Base-by-base conservation (phyloP, 345 rosid species). In the Brassica incana region DNA sequence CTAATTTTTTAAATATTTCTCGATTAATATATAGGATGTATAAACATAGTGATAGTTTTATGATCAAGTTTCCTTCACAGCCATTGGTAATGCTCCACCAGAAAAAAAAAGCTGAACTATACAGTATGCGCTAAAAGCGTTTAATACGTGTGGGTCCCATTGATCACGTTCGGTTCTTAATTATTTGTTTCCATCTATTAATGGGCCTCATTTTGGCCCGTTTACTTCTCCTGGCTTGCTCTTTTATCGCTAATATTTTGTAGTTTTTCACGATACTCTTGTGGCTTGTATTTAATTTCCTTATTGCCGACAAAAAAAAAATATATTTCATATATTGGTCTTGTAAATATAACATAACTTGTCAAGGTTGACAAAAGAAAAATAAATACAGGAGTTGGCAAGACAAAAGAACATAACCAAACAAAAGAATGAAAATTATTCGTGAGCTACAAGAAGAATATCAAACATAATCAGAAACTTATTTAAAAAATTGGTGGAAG, bases 181-280 rank as follows among this genome's bases (percentile, higher is more conserved):
- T 32, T 40, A 45, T 71, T 77, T 77, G 80, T 71, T 27, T 71
- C 7, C 77, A 72, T 72, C 77, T 58, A 0, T 6, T 38, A 73
- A 79, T 67, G 74, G 82, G 78, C 78, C 74, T 79, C 23, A 2
- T 18, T 67, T 45, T 67, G 70, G 70, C 82, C 74, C 73, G 63
- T 73, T 73, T 78, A 15, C 27, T 32, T 62, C 74, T 73, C 35
- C 74, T 67, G 29, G 65, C 25, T 58, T 73, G 8, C 5, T 52
- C 20, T 43, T 65, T 60, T 48, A 60, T 67, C 68, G 52, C 72
- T 38, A 1, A 12, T 68, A 32, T 50, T 33, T 29, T 2, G 1
- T 38, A n/a, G 6, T 16, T n/a, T 32, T 16, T 60, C 9, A 10
- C 32, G 15, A 10, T 33, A 40, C 20, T 36, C 30, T 64, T 64